Conservation (phyloP, 2,329 filamentous ascomycete genomes). For the Colletotrichum acutatum region DNA sequence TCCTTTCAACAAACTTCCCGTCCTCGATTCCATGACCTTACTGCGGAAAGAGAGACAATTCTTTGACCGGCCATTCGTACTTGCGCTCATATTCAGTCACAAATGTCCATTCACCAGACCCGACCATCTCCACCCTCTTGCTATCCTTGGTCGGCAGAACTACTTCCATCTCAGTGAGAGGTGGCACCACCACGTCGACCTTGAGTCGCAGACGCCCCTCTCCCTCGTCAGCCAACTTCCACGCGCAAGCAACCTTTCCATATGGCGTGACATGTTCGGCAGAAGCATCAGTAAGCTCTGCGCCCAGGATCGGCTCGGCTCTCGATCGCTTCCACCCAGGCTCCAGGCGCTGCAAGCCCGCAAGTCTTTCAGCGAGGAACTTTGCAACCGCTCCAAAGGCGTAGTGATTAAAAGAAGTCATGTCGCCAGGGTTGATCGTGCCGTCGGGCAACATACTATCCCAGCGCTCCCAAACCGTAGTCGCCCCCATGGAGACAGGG, state of each 20-base stretch:
- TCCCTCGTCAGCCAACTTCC: neutral
- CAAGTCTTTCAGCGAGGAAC: constrained; percentile 47
- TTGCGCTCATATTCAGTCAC: neutral
- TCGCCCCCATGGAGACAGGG: constrained; percentile 51
- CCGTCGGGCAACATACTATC: constrained; percentile 51
- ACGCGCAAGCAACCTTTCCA: constrained; percentile 18
- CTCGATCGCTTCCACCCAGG: constrained; percentile 39
- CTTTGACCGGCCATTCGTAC: constrained; percentile 22
- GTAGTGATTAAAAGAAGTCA: constrained; percentile 57
- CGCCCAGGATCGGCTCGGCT: constrained; percentile 19
- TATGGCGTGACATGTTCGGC: constrained; percentile 18
- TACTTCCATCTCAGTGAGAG: constrained; percentile 26
- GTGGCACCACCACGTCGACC: constrained; percentile 27
- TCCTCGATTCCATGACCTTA: neutral
- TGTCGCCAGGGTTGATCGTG: constrained; percentile 50
- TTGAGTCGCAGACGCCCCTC: neutral
- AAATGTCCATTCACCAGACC: constrained; percentile 23
- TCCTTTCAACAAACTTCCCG: neutral
- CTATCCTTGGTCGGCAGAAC: constrained; percentile 17
- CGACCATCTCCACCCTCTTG: neutral
- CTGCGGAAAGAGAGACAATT: neutral
- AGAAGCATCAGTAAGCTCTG: neutral
- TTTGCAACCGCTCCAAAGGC: constrained; percentile 51
- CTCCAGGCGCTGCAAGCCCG: constrained; percentile 37
- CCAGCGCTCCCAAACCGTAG: constrained; percentile 56